Evolutionary conservation across 2,329 filamentous ascomycete species (phyloP).

Genomic region (Cladobotryum mycophilum): DNA sequence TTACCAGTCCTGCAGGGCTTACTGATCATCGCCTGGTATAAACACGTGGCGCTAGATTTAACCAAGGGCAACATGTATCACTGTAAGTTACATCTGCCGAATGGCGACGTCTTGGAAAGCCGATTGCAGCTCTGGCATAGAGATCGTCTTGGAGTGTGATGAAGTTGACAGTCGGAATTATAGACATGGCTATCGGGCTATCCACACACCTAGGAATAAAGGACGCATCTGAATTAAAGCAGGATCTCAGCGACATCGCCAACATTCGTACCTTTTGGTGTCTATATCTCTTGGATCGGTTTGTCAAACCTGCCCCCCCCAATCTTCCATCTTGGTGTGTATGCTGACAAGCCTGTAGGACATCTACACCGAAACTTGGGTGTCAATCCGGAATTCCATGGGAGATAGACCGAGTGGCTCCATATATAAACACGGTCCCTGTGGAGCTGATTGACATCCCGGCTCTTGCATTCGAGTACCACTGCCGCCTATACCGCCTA

Average conservation of each 20-base stretch:
- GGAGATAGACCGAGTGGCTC: slow-evolving; percentile 1
- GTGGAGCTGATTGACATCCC: neutral
- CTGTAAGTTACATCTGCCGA: neutral
- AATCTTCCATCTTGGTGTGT: neutral
- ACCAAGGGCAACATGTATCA: slow-evolving; percentile 9
- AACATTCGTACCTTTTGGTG: slow-evolving; percentile 10
- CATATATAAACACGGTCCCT: slow-evolving; percentile 4
- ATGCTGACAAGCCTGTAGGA: neutral
- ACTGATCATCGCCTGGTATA: slow-evolving; percentile 7
- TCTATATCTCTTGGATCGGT: slow-evolving; percentile 7
- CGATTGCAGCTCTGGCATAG: too few relatives aligned
- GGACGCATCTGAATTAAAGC: neutral
- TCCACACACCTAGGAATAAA: slow-evolving; percentile 4
- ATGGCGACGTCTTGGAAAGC: too few relatives aligned
- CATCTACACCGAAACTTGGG: slow-evolving; percentile 4
- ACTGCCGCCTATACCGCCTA: slow-evolving; percentile 1
- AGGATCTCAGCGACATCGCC: slow-evolving; percentile 1
- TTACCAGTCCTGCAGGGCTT: slow-evolving; percentile 5
- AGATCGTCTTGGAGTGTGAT: too few relatives aligned
- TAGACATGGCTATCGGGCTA: slow-evolving; percentile 11
- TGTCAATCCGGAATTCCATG: slow-evolving; percentile 1
- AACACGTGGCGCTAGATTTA: slow-evolving; percentile 4
- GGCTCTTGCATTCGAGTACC: slow-evolving; percentile 6
- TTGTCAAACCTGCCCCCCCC: neutral
- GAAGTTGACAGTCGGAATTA: neutral